phyloP scores from a whole-genome alignment of 768 basidiomycete species.

The Calvatia gigantea region DNA sequence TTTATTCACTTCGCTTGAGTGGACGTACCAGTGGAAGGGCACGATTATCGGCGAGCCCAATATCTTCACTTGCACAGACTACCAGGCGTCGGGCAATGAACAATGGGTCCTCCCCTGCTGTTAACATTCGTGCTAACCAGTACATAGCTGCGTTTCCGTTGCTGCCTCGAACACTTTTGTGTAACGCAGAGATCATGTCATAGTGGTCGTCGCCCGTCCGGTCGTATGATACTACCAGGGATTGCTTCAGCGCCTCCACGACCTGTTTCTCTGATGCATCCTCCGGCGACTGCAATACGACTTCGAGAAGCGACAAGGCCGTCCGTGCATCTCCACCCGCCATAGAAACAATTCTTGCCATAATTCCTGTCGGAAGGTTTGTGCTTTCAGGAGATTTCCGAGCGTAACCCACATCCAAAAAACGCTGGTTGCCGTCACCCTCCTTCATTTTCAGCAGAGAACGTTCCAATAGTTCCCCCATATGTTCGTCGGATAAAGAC shows the following conservation, averaged over 20 bases:
- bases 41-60: conserved; percentile 76
- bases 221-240: conserved; percentile 68
- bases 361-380: conserved; percentile 44
- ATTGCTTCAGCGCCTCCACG: conserved; percentile 54
- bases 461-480: conserved; percentile 37
- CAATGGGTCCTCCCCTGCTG: conserved; percentile 76
- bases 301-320: conserved; percentile 73
- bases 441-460: not conserved
- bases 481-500: conserved; percentile 60
- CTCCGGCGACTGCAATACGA: conserved; percentile 48
- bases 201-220: conserved; percentile 73
- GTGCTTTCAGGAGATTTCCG: conserved; percentile 20
- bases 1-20: not conserved
- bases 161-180: conserved; percentile 79
- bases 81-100: conserved; percentile 73
- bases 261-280: conserved; percentile 44
- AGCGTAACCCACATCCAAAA: conserved; percentile 7
- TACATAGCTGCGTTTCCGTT: conserved; percentile 80
- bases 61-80: conserved; percentile 83
- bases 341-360: conserved; percentile 47
- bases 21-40: conserved; percentile 68
- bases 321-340: conserved; percentile 72
- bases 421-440: not conserved
- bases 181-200: conserved; percentile 81
- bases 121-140: conserved; percentile 85